These are phyloP conservation scores for Hortaea werneckii DNA, from an alignment of 2,329 filamentous ascomycete genomes.

Conservation along the genomic window DNA sequence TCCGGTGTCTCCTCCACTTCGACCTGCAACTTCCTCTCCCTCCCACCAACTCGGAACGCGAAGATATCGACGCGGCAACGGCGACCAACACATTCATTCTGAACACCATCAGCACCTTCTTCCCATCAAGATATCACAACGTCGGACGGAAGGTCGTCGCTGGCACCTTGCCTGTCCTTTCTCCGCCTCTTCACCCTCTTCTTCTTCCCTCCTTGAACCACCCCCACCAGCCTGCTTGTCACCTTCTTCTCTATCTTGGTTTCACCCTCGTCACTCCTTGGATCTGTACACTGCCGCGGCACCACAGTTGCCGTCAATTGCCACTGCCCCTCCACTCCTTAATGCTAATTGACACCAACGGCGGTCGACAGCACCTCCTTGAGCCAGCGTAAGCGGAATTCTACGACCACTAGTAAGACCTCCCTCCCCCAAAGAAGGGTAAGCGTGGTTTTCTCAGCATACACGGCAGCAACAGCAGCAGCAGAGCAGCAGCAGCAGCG, in stretches of 20 bases:
- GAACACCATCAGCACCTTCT: neutral
- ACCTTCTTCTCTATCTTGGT: constrained; percentile 8
- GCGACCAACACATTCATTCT: constrained; percentile 1
- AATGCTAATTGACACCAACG: constrained; percentile 8
- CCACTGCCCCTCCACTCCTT: constrained; percentile 11
- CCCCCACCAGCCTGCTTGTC: neutral
- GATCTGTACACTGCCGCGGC: constrained; percentile 1
- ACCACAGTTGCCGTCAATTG: constrained; percentile 4
- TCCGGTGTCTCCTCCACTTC: constrained; percentile 4
- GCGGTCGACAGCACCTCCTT: constrained; percentile 12
- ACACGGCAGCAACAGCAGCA: neutral
- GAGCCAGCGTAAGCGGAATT: neutral
- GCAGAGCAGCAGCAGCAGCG: neutral
- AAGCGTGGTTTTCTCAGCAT: neutral
- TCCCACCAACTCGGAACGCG: neutral
- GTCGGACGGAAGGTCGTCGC: neutral
- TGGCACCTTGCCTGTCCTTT: neutral
- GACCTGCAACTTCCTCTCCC: constrained; percentile 3
- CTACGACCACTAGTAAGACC: neutral
- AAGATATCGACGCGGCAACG: neutral
- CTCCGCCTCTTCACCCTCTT: constrained; percentile 1
- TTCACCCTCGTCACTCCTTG: constrained; percentile 16
- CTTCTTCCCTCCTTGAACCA: constrained; percentile 6
- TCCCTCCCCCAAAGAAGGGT: neutral
- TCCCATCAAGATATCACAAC: neutral